A percentile compares a stretch with the other conserved stretches of the same genome.
Evolutionary conservation across 257 asterid genomes (phyloP).

Genomic region (Rehmannia glutinosa): DNA sequence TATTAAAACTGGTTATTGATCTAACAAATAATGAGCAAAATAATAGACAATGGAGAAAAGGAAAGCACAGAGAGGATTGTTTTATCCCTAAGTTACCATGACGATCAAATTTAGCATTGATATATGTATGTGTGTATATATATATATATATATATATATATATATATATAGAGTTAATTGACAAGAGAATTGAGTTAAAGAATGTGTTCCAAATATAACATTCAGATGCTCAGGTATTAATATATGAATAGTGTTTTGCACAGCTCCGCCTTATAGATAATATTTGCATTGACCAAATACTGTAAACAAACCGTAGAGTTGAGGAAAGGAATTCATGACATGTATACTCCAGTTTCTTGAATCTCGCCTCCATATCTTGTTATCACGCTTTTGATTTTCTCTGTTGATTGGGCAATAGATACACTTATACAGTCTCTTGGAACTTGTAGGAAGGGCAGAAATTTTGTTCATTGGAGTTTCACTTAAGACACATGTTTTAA

Average conservation of each 20-base stretch:
- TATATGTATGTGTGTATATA: background rate
- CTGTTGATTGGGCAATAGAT: background rate
- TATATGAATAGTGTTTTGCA: background rate
- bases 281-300: background rate
- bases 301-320: background rate
- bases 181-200: background rate
- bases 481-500: background rate
- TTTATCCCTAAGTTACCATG: background rate
- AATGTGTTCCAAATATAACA: background rate
- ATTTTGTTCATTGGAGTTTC: background rate
- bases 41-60: background rate
- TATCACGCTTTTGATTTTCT: background rate
- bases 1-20: background rate
- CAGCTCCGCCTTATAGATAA: background rate
- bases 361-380: too few species aligned
- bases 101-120: background rate
- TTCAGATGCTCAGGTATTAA: background rate
- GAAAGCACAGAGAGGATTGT: background rate
- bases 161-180: too few species aligned
- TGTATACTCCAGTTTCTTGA: slow-evolving; percentile 7
- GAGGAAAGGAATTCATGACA: background rate
- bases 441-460: slow-evolving; percentile 12
- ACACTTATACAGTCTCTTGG: background rate
- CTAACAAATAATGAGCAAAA: background rate
- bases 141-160: background rate